Evolutionary conservation across 2,329 filamentous ascomycete genomes (phyloP).

Genomic region (Ambrosiella beaveri): DNA sequence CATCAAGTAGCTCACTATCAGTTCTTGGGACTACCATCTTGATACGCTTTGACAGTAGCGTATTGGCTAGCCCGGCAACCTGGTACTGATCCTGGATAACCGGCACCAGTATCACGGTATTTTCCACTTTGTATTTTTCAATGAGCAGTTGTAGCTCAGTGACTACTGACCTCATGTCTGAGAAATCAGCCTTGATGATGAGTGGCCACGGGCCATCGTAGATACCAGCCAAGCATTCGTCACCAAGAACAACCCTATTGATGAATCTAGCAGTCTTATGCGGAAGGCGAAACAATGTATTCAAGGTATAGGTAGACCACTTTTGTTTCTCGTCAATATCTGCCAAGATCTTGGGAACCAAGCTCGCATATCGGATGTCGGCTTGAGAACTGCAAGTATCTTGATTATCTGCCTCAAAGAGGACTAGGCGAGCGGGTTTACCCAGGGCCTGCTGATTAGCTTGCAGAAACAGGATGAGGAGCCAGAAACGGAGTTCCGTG

Average conservation of each 20-base stretch:
- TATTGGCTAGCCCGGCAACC: background rate
- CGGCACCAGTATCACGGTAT: conserved; percentile 10
- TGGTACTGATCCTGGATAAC: background rate
- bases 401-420: conserved; percentile 20
- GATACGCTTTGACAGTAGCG: conserved; percentile 7
- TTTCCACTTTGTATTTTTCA: conserved; percentile 15
- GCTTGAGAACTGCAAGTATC: conserved; percentile 19
- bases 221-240: conserved; percentile 17
- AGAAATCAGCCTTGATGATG: conserved; percentile 13
- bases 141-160: conserved; percentile 1
- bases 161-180: conserved; percentile 2
- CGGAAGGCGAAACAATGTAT: conserved; percentile 18
- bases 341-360: conserved; percentile 15
- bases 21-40: conserved; percentile 16
- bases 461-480: conserved; percentile 16
- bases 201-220: conserved; percentile 18
- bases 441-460: conserved; percentile 15
- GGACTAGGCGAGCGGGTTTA: conserved; percentile 15
- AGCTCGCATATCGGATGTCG: conserved; percentile 17
- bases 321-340: conserved; percentile 14
- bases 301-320: conserved; percentile 14
- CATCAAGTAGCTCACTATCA: conserved; percentile 16
- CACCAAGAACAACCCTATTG: conserved; percentile 17
- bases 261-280: conserved; percentile 16
- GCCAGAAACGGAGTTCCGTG: conserved; percentile 17